Base-by-base conservation (phyloP, 2,329 filamentous ascomycete species). In the Aotearoamyces nothofagi region DNA sequence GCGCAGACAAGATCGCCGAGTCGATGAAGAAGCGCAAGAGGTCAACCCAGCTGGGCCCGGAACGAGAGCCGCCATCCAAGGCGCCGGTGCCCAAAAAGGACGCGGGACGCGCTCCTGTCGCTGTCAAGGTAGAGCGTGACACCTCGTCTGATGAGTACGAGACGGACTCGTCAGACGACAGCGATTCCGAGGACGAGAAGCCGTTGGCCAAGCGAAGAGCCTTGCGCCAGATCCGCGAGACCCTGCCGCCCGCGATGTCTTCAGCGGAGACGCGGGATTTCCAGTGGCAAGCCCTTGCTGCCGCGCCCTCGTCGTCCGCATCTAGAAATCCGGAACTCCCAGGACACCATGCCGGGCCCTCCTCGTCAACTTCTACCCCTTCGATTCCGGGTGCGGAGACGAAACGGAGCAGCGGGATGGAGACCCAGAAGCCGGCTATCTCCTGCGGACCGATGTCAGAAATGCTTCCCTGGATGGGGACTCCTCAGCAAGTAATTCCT, bases 391-490 rank as follows among this genome's bases (percentile, higher is more conserved):
- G n/a, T n/a, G n/a, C n/a, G n/a, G n/a, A n/a, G n/a, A n/a, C n/a
- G n/a, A n/a, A n/a, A n/a, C n/a, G n/a, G n/a, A n/a, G n/a, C n/a
- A n/a, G n/a, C n/a, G n/a, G n/a, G n/a, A n/a, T n/a, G n/a, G n/a
- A n/a, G n/a, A n/a, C n/a, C n/a, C n/a, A n/a, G n/a, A n/a, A n/a
- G n/a, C n/a, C n/a, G n/a, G n/a, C n/a, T n/a, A n/a, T n/a, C n/a
- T n/a, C n/a, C 54, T 98, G 37, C 90, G 86, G 0, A 96, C 90
- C 3, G 82, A 82, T 28, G 90, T 96, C 12, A 98, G 98, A 63
- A 98, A 98, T 55, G 81, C 82, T 0, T 94, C 84, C 44, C 57
- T 98, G n/a, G n/a, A n/a, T n/a, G n/a, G n/a, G n/a, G n/a, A n/a
- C n/a, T n/a, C n/a, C n/a, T n/a, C n/a, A n/a, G n/a, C n/a, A n/a